Base-by-base conservation (phyloP, 208 protist genomes). In the Wallacemonas rigidus region DNA sequence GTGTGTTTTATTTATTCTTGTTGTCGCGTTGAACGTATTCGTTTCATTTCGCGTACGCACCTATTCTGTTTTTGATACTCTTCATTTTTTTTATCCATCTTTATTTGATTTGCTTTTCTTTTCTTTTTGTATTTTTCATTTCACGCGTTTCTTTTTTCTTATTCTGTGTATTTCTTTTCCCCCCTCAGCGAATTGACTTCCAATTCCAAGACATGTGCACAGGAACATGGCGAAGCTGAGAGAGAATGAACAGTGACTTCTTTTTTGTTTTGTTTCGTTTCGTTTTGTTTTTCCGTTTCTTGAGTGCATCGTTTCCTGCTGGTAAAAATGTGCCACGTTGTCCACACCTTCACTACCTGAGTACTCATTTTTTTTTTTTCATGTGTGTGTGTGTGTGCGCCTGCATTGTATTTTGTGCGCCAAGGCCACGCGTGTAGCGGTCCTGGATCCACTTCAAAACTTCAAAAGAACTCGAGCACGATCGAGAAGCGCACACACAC, bases 331-430 rank as follows among this genome's bases (percentile, higher is more conserved):
- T 35, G 7, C 5, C 57, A 12, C 9, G 38, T 3, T 1, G 8
- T 0, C 1, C 45, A 50, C 45, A 50, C 45, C 12, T 50, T 50
- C 12, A 50, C 26, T 26, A 26, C 26, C 26, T 50, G 45, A 50
- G 45, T 50, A 50, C 12, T 50, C 41, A 36, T 45, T 35, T 51
- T 67, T 47, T 45, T 67, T 53, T 51, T 67, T 67, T n/a, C 56
- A 40, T 65, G 60, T 61, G 26, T 69, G 38, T 53, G 58, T 53
- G 57, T 73, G 43, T 57, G 55, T 63, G 11, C 45, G 57, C 26
- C n/a, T 60, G 40, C 15, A 8, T n/a, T 17, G 15, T n/a, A 14
- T 56, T 60, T 39, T 26, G 26, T 26, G 26, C 26, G 26, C 26
- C 26, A 26, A 26, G 26, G 26, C 26, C 26, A 26, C 26, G 0